Evolutionary conservation across 495 filamentous ascomycete species (phyloP).

Genomic region (Trichoderma orchidacearum): DNA sequence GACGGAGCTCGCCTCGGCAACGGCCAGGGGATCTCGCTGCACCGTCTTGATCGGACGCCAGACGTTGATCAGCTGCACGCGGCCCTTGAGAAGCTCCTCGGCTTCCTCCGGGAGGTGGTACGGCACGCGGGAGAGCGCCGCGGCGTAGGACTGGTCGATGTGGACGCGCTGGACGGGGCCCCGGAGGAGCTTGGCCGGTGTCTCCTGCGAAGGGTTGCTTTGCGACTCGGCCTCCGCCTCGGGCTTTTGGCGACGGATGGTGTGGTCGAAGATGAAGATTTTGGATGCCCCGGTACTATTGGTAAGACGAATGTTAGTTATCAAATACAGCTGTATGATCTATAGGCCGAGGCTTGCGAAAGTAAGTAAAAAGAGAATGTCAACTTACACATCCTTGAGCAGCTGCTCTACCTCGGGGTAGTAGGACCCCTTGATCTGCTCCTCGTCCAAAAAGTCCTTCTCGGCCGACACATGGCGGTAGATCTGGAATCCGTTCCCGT

Average conservation of each 20-base stretch:
- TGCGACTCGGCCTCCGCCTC: constrained; percentile 8
- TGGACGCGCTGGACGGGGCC: constrained; percentile 56
- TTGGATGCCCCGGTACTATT: constrained; percentile 48
- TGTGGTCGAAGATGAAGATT: constrained; percentile 66
- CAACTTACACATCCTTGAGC: constrained; percentile 48
- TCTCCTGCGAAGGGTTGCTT: no score
- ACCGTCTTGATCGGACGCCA: constrained; percentile 62
- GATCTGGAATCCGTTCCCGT: constrained; percentile 28
- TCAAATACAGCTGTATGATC: no score
- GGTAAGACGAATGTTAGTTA: constrained; percentile 15
- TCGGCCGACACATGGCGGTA: constrained; percentile 29
- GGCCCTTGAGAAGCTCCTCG: constrained; percentile 41
- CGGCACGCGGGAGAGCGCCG: constrained; percentile 38
- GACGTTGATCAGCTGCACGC: constrained; percentile 69
- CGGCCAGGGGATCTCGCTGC: constrained; percentile 44
- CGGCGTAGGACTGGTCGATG: constrained; percentile 58
- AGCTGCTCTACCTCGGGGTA: constrained; percentile 55
- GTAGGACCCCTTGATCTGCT: constrained; percentile 49
- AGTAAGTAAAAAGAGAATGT: no score
- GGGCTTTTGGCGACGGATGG: constrained; percentile 43
- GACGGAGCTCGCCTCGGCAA: constrained; percentile 48
- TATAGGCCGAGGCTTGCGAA: no score
- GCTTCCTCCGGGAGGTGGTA: constrained; percentile 53
- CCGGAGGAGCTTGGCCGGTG: constrained; percentile 21
- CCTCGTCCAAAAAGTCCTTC: constrained; percentile 54